Percentiles rank a stretch among this genome's conserved stretches.
Evolutionary conservation across 805 yeast species (phyloP).

Genomic region (Wickerhamiella cacticola): DNA sequence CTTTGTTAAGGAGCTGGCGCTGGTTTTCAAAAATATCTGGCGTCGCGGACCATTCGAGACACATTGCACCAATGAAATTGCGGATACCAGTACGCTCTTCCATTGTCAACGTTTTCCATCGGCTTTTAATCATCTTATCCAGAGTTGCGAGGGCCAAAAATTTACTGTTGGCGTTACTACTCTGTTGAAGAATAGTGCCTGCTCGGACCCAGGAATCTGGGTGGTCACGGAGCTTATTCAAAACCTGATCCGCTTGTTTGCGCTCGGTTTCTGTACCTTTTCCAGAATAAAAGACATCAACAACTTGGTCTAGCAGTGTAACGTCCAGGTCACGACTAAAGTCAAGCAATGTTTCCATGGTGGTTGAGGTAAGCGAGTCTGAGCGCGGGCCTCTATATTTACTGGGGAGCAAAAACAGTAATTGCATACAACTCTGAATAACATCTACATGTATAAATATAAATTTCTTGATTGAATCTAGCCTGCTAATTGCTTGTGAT

Average conservation of each 20-base stretch:
- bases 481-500: too few relatives aligned
- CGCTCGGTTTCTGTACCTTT: constrained; percentile 48
- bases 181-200: constrained; percentile 70
- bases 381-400: background rate
- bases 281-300: constrained; percentile 71
- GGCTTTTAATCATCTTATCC: constrained; percentile 77
- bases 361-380: background rate
- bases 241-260: constrained; percentile 31
- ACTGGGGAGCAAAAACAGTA: too few relatives aligned
- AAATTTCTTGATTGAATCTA: too few relatives aligned
- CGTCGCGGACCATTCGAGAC: constrained; percentile 78
- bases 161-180: constrained; percentile 75
- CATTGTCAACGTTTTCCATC: constrained; percentile 87
- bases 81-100: constrained; percentile 88
- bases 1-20: constrained; percentile 78
- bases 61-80: constrained; percentile 87
- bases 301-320: constrained; percentile 66
- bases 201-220: constrained; percentile 94
- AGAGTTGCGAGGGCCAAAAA: constrained; percentile 83
- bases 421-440: too few relatives aligned
- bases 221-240: constrained; percentile 64
- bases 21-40: constrained; percentile 58
- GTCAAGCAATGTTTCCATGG: constrained; percentile 81
- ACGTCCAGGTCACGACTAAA: constrained; percentile 77
- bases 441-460: too few relatives aligned